phyloP scores from a whole-genome alignment of 768 basidiomycete species.

The Tremella mesenterica region DNA sequence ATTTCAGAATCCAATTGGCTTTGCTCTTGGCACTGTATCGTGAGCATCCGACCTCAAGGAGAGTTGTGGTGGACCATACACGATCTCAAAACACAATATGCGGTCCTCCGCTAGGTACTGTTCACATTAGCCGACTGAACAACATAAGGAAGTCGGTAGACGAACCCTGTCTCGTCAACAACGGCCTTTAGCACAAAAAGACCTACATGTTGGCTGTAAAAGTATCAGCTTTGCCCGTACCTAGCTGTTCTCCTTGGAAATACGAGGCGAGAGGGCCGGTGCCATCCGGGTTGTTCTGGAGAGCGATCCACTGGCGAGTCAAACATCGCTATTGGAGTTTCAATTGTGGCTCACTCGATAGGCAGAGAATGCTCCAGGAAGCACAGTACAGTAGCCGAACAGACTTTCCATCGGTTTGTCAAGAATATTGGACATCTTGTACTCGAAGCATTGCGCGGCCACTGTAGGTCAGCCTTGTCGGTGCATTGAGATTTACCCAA shows the following conservation, averaged over 20 bases:
- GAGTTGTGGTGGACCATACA: slow-evolving; percentile 24
- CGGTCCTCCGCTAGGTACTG: slow-evolving; percentile 44
- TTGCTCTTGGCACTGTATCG: slow-evolving; percentile 36
- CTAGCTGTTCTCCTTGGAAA: slow-evolving; percentile 84
- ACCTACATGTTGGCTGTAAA: slow-evolving; percentile 45
- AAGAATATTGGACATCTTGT: slow-evolving; percentile 84
- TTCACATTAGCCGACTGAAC: neutral
- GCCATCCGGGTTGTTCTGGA: slow-evolving; percentile 76
- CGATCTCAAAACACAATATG: slow-evolving; percentile 43
- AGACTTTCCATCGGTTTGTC: slow-evolving; percentile 79
- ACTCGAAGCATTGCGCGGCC: slow-evolving; percentile 92
- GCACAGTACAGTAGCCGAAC: slow-evolving; percentile 53
- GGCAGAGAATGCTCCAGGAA: slow-evolving; percentile 87
- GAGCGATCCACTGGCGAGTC: slow-evolving; percentile 61
- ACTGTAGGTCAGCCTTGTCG: slow-evolving; percentile 46
- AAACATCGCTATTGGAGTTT: neutral
- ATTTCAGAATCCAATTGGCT: slow-evolving; percentile 40
- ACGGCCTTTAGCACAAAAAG: neutral
- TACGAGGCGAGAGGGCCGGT: slow-evolving; percentile 84
- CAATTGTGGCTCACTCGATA: slow-evolving; percentile 47
- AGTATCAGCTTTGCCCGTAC: slow-evolving; percentile 45
- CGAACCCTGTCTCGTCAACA: slow-evolving; percentile 15
- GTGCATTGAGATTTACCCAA: no score
- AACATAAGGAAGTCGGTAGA: neutral
- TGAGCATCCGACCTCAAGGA: neutral